Base-by-base conservation (phyloP, 1,139 yeast genomes). In the Magnusiomyces ingens region DNA sequence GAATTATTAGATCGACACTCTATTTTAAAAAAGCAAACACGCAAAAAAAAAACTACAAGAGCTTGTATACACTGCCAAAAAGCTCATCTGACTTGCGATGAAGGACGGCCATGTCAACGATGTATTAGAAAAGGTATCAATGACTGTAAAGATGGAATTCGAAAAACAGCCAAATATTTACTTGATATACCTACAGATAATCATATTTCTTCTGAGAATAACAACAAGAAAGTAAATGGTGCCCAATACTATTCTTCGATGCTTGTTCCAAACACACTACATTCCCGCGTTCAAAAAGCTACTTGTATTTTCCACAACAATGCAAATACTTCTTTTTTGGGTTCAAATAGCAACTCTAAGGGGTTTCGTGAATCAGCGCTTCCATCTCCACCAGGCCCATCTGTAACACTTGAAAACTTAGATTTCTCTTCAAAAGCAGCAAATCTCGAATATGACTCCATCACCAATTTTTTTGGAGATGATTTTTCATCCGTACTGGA, bases 21-120 rank as follows among this genome's bases (percentile, higher is more conserved):
- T 22, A n/a, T 15, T 5, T 5, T 18, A 10, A 22, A 19, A n/a
- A 21, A 19, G 36, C 50, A 29, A 45, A 45, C 29, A 47, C 55
- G 18, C 45, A 50, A 50, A 50, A 73, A 70, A 59, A 89, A 89
- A 67, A 88, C 91, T 0, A 75, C 84, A 12, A 75, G 95, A 57
- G 97, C 98, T n/a, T 91, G 98, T 63, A 80, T 80, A 51, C 94
- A 89, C 69, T 91, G 98, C 66, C 90, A 90, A 57, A 81, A 80
- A 63, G 87, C 95, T 1, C 98, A 91, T 68, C 81, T 89, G 75
- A 85, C 96, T 0, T 91, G 98, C 67, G 96, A 89, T 62, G 77
- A 82, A 15, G 70, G 71, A 29, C 65, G 98, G 48, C 98, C 98
- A 0, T 91, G 98, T 64, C 75, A 76, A 54, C 69, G 96, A 52